Percentiles rank a stretch among this genome's conserved stretches.
Evolutionary conservation across 805 yeast species (phyloP).

Genomic region (Saturnispora dispora): DNA sequence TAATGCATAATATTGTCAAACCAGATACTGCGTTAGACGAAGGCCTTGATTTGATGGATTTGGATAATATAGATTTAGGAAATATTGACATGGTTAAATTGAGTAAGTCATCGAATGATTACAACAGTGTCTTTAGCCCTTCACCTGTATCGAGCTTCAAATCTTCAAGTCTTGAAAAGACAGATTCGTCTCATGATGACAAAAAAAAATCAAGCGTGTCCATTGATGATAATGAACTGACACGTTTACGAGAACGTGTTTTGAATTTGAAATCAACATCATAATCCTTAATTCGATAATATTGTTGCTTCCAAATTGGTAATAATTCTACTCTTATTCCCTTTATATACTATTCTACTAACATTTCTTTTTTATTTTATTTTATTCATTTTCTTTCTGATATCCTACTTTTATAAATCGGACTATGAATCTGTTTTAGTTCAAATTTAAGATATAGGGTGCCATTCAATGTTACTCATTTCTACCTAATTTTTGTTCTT

Average conservation of each 20-base stretch:
- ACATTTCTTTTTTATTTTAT: not conserved
- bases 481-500: too few relatives aligned
- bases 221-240: conserved; percentile 24
- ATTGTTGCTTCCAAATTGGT: too few relatives aligned
- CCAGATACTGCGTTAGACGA: not conserved
- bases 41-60: not conserved
- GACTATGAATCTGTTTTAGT: too few relatives aligned
- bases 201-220: conserved; percentile 1
- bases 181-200: not conserved
- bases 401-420: too few relatives aligned
- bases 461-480: too few relatives aligned
- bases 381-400: not conserved
- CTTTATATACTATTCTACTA: not conserved
- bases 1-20: not conserved
- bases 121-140: conserved; percentile 1
- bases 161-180: not conserved
- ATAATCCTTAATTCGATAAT: not conserved
- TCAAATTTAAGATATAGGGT: too few relatives aligned
- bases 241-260: conserved; percentile 23
- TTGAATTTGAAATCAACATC: conserved; percentile 21
- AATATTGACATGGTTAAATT: not conserved
- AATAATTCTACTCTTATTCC: too few relatives aligned
- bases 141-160: not conserved
- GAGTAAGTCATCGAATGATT: not conserved
- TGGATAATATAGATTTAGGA: not conserved